A percentile compares a stretch with the other conserved stretches of the same genome.
These are phyloP conservation scores for Rhodotorula sp. DNA, from an alignment of 1,284 basidiomycete genomes.

Conservation along the genomic window DNA sequence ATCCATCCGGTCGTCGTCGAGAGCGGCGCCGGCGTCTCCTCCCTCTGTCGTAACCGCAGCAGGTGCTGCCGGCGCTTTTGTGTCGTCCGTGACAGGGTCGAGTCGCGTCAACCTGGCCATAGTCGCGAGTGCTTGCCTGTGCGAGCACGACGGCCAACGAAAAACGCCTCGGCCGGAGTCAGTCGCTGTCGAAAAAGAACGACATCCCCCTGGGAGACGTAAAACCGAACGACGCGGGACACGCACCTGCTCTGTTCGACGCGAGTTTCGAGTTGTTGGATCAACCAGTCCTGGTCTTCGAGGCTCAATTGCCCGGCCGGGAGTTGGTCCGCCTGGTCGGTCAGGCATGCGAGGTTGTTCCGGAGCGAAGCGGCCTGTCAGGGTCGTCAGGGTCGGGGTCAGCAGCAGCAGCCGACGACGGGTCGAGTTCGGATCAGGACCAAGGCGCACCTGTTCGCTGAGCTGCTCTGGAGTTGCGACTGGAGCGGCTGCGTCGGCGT, in stretches of 20 bases:
- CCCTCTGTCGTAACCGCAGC: neutral
- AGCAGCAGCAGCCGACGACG: neutral
- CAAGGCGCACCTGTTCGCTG: slow-evolving; percentile 16
- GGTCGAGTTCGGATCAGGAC: neutral
- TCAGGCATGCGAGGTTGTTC: slow-evolving; percentile 8
- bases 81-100: neutral
- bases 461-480: slow-evolving; percentile 6
- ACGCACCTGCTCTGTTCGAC: slow-evolving; percentile 19
- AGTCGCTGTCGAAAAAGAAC: neutral
- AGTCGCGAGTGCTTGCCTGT: neutral
- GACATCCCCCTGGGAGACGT: too few species aligned
- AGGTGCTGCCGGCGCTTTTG: too few species aligned
- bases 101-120: neutral
- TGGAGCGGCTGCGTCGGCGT: neutral
- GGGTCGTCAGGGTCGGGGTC: slow-evolving; percentile 3
- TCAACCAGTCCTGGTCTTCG: slow-evolving; percentile 35
- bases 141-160: too few species aligned
- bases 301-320: slow-evolving; percentile 24
- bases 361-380: slow-evolving; percentile 23
- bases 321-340: slow-evolving; percentile 8
- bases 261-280: slow-evolving; percentile 21
- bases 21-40: neutral
- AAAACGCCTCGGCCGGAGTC: neutral
- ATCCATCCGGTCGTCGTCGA: slow-evolving; percentile 1
- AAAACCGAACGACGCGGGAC: too few species aligned